phyloP scores from a whole-genome alignment of 208 protist species.

The Acanthamoeba divionensis region DNA sequence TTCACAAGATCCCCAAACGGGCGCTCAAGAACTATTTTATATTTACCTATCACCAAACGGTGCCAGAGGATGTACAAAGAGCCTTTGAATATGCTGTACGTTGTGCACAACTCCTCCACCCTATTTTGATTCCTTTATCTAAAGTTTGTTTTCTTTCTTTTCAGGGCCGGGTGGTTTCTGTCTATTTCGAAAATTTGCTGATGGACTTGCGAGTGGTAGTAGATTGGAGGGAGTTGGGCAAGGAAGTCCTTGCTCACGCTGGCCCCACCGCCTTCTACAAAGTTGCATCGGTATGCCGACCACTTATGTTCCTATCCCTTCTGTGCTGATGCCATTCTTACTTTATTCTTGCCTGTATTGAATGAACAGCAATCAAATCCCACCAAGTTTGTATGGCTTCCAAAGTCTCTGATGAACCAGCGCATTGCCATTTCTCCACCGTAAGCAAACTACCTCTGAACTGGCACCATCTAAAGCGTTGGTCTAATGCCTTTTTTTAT shows the following conservation, averaged over 20 bases:
- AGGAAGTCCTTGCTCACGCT: constrained; percentile 14
- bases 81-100: not conserved
- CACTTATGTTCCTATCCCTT: too few relatives aligned
- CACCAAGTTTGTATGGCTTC: not conserved
- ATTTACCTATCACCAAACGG: not conserved
- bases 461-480: not conserved
- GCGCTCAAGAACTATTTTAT: not conserved
- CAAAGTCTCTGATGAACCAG: constrained; percentile 31
- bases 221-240: not conserved
- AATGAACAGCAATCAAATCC: too few relatives aligned
- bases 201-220: not conserved
- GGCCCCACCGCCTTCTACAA: constrained; percentile 21
- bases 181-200: not conserved
- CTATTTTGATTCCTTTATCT: not conserved
- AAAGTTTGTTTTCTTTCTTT: too few relatives aligned
- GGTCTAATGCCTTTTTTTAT: too few relatives aligned
- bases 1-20: too few relatives aligned
- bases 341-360: too few relatives aligned
- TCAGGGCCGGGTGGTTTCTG: constrained; percentile 6
- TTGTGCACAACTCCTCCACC: not conserved
- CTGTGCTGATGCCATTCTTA: too few relatives aligned
- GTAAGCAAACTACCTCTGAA: not conserved
- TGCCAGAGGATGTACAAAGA: not conserved
- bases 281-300: not conserved
- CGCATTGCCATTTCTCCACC: not conserved